phyloP scores from a whole-genome alignment of 768 basidiomycete genomes.

The Amanita rubescens region DNA sequence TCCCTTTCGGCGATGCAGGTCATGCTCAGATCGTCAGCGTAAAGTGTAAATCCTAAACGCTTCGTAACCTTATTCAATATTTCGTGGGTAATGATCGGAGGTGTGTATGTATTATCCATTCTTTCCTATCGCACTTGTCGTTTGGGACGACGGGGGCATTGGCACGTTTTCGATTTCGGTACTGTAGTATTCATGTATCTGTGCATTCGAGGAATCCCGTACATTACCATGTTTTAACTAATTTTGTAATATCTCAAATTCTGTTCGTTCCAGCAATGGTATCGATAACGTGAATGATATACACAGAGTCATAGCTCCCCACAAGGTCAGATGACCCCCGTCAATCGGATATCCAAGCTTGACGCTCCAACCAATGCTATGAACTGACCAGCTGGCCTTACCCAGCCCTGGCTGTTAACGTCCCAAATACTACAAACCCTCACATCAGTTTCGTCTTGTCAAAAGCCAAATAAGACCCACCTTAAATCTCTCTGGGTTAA shows the following conservation, averaged over 20 bases:
- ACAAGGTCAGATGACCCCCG: background rate
- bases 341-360: constrained; percentile 38
- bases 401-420: constrained; percentile 41
- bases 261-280: background rate
- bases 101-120: no score
- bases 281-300: no score
- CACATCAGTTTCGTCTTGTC: background rate
- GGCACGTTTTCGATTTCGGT: background rate
- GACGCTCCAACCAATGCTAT: constrained; percentile 47
- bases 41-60: background rate
- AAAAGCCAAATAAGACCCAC: constrained; percentile 19
- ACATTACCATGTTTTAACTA: no score
- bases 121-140: no score
- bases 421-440: constrained; percentile 41
- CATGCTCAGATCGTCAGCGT: constrained; percentile 46
- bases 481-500: constrained; percentile 38
- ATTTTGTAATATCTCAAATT: no score
- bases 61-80: background rate
- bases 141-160: background rate
- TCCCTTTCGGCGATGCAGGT: constrained; percentile 53
- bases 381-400: constrained; percentile 44
- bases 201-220: no score
- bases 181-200: background rate
- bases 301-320: no score
- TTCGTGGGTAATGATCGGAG: no score